Evolutionary conservation across 257 asterid genomes (phyloP).

Genomic region (Solanum sejunctum): DNA sequence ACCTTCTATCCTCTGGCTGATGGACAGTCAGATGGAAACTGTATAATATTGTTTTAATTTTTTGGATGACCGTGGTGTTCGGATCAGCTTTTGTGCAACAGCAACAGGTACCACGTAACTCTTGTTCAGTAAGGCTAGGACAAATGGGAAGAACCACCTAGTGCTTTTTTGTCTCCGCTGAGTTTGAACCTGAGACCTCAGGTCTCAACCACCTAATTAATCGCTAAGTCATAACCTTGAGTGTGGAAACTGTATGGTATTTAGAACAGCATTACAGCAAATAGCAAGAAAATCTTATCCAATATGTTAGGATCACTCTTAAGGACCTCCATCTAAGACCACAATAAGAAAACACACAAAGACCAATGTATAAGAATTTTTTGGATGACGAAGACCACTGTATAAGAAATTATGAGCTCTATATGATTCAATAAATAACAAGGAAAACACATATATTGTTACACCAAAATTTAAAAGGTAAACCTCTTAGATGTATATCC

Average conservation of each 20-base stretch:
- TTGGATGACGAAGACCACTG: neutral
- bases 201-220: too few relatives aligned
- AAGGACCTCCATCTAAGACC: neutral
- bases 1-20: neutral
- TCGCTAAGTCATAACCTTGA: too few relatives aligned
- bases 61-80: too few relatives aligned
- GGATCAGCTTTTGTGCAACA: too few relatives aligned
- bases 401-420: neutral
- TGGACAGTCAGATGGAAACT: neutral
- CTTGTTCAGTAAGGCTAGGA: too few relatives aligned
- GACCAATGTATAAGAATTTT: neutral
- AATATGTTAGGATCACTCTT: neutral
- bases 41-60: neutral
- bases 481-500: neutral
- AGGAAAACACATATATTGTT: neutral
- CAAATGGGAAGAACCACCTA: too few relatives aligned
- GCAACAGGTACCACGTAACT: too few relatives aligned
- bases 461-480: neutral
- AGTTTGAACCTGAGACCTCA: too few relatives aligned
- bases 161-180: too few relatives aligned
- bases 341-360: neutral
- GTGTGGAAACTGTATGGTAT: neutral
- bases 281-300: neutral
- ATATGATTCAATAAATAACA: neutral
- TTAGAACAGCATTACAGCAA: neutral